These are phyloP conservation scores for Phytophthora pisi DNA, from an alignment of 352 stramenopile genomes.

Conservation along the genomic window DNA sequence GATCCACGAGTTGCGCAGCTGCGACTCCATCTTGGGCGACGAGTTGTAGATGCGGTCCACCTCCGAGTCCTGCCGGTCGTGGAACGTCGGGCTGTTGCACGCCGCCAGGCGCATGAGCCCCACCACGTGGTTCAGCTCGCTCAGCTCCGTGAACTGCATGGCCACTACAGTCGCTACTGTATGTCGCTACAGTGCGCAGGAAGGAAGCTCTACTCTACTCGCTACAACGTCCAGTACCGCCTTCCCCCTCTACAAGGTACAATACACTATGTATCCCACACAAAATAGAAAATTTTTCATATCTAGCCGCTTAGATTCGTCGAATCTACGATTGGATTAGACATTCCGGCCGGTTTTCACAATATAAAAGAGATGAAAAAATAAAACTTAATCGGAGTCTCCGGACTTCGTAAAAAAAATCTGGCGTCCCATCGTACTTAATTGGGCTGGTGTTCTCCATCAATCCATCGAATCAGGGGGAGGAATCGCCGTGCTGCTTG, in stretches of 20 bases:
- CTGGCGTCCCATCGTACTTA: too few relatives aligned
- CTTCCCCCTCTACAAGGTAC: slow-evolving; percentile 9
- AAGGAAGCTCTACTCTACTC: not conserved
- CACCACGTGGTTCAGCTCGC: slow-evolving; percentile 85
- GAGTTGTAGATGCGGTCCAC: slow-evolving; percentile 91
- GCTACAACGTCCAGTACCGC: not conserved
- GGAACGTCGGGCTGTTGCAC: slow-evolving; percentile 89
- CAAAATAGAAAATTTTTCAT: not conserved
- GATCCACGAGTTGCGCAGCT: slow-evolving; percentile 89
- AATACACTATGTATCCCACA: not conserved
- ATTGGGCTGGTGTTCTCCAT: too few relatives aligned
- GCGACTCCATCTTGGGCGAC: slow-evolving; percentile 88
- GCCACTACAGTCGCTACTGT: not conserved
- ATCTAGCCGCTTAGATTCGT: slow-evolving; percentile 19
- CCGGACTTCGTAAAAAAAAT: too few relatives aligned
- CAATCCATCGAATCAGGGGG: too few relatives aligned
- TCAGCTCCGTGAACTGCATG: slow-evolving; percentile 92
- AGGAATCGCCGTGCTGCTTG: too few relatives aligned
- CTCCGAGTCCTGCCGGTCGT: slow-evolving; percentile 90
- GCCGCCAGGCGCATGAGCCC: slow-evolving; percentile 79
- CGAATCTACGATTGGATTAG: not conserved
- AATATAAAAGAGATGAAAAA: too few relatives aligned
- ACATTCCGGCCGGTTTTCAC: too few relatives aligned
- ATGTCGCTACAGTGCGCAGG: too few relatives aligned
- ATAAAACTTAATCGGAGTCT: too few relatives aligned